Evolutionary conservation across 2,329 filamentous ascomycete genomes (phyloP), one percentile per base, ranked within the genome.

Genomic region (Fusarium albosuccineum): DNA sequence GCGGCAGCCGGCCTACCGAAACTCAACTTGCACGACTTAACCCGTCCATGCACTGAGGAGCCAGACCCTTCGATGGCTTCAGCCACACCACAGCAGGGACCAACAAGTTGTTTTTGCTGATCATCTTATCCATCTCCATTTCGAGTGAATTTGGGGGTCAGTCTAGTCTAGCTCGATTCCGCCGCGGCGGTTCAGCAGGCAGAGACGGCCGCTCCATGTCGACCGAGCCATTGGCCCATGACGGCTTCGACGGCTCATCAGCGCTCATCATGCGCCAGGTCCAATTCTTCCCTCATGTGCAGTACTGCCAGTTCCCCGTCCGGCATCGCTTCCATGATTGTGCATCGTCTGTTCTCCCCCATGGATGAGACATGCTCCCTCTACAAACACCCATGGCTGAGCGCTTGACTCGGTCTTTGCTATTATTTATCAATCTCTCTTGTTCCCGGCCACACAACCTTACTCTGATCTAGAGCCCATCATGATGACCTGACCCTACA

Each of bases 81-180:
- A 53, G 53, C 42, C 51, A 70, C 72, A 67, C 67, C 64, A 64
- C 64, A 60, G 64, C 49, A 22, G 22, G 46, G 53, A 56, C 49
- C 58, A 63, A 29, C 30, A 48, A 22, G 22, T 5, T 22, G 22
- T 22, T 22, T 22, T 22, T 22, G 16, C 42, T 59, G 59, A 50
- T 55, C 51, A 60, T 63, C 57, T 60, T 60, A 46, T 61, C 65
- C 70, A 57, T 60, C 57, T 60, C 5, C 37, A 55, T 48, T 11
- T 26, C n/a, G 34, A 66, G 6, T 22, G 26, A 52, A 29, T 33
- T 22, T 11, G 45, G 8, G 46, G 22, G 41, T 45, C 50, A 48
- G 30, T 33, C 29, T 39, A 63, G 49, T 50, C 33, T 34, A 34
- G 33, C 33, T 34, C 39, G 37, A 56, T 68, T 68, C 65, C 65